A percentile compares a stretch with the other conserved stretches of the same genome.
These are phyloP conservation scores for Escallonia rubra DNA, from an alignment of 129 eudicot genomes.

Conservation along the genomic window DNA sequence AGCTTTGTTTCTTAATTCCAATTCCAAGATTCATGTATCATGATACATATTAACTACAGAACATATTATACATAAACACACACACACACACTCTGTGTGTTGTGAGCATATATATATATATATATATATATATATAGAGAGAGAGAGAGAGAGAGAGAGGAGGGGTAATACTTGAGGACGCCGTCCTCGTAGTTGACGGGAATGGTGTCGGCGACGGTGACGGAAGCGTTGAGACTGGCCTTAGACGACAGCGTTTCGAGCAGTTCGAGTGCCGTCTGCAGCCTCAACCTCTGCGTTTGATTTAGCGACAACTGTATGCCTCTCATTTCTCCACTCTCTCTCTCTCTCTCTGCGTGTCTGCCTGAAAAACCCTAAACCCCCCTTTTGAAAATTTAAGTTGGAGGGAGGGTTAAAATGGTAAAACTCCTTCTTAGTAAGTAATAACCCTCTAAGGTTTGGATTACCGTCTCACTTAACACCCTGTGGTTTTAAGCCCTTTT, in stretches of 20 bases:
- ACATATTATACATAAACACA: no score
- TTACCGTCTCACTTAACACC: no score
- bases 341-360: not conserved
- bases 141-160: not conserved
- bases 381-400: no score
- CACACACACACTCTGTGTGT: no score
- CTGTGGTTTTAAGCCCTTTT: no score
- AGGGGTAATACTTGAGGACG: conserved; percentile 63
- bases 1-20: no score
- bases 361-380: conserved; percentile 1
- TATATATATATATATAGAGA: not conserved
- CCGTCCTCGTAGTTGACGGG: conserved; percentile 80
- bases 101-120: no score
- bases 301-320: conserved; percentile 55
- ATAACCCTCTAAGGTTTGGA: no score
- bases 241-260: conserved; percentile 37
- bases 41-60: no score
- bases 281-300: conserved; percentile 74
- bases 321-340: conserved; percentile 41
- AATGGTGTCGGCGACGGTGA: conserved; percentile 78
- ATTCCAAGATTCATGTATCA: no score
- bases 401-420: no score
- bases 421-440: no score
- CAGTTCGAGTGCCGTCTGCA: conserved; percentile 59
- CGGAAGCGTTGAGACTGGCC: conserved; percentile 60